Evolutionary conservation across 257 asterid species (phyloP).

Genomic region (Cinchona pubescens): DNA sequence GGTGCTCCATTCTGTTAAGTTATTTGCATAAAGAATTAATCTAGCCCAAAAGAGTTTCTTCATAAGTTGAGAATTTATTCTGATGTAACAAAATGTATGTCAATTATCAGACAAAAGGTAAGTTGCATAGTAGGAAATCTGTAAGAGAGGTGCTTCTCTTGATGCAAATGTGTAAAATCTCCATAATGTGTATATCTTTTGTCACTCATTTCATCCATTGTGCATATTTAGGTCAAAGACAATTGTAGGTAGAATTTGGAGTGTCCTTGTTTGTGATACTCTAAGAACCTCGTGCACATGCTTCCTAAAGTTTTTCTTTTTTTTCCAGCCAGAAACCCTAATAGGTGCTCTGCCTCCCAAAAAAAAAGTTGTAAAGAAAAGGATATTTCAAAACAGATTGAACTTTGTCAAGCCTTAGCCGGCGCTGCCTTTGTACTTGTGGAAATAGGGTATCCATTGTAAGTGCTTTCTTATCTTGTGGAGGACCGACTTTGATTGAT

Average conservation of each 20-base stretch:
- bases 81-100: background rate
- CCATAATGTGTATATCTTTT: background rate
- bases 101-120: background rate
- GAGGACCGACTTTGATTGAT: slow-evolving; percentile 8
- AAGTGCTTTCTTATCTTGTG: background rate
- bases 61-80: background rate
- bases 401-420: background rate
- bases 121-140: background rate
- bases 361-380: background rate
- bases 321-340: background rate
- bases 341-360: background rate
- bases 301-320: background rate
- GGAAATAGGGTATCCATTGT: background rate
- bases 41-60: background rate
- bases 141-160: background rate
- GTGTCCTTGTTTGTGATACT: background rate
- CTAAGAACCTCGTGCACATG: background rate
- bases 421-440: background rate
- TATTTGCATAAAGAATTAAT: background rate
- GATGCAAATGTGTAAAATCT: background rate
- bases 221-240: background rate
- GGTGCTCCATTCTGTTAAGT: background rate
- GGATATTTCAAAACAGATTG: background rate
- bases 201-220: background rate
- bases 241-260: background rate